Evolutionary conservation across 331 rosid species (phyloP).

Genomic region (Quercus lobata): DNA sequence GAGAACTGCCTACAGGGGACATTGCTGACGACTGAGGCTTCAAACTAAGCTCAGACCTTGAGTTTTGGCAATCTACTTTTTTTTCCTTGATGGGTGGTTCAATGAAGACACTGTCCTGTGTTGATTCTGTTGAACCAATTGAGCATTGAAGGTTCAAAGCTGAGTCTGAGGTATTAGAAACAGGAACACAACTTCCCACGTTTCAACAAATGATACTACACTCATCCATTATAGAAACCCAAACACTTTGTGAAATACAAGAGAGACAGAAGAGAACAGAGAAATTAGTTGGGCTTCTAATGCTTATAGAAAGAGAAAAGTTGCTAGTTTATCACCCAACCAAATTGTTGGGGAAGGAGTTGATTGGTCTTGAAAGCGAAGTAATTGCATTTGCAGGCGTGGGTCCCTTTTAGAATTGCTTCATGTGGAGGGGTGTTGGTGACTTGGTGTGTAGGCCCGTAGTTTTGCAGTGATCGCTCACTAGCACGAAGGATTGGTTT

Average conservation of each 20-base stretch:
- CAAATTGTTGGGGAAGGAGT: constrained; percentile 14
- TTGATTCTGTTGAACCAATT: constrained; percentile 1
- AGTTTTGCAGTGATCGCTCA: background rate
- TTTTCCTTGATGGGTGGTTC: constrained; percentile 6
- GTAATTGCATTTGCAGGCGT: constrained; percentile 21
- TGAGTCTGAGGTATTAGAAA: constrained; percentile 19
- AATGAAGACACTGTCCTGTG: background rate
- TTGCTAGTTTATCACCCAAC: constrained; percentile 2
- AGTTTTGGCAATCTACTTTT: background rate
- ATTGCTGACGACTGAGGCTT: background rate
- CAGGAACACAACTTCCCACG: constrained; percentile 36
- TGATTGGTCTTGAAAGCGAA: constrained; percentile 49
- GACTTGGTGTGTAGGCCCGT: background rate
- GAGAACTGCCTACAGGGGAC: background rate
- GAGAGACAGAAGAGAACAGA: background rate
- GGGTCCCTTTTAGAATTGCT: background rate
- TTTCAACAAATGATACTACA: background rate
- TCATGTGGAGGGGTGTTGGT: background rate
- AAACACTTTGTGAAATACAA: background rate
- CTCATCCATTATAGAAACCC: background rate
- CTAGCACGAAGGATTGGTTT: too few relatives aligned
- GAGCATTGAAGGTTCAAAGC: constrained; percentile 13
- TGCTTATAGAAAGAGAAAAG: background rate
- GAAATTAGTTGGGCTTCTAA: constrained; percentile 14
- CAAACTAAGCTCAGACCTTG: background rate